Conservation (phyloP, 805 yeast species). For the Ogataea glucozyma region DNA sequence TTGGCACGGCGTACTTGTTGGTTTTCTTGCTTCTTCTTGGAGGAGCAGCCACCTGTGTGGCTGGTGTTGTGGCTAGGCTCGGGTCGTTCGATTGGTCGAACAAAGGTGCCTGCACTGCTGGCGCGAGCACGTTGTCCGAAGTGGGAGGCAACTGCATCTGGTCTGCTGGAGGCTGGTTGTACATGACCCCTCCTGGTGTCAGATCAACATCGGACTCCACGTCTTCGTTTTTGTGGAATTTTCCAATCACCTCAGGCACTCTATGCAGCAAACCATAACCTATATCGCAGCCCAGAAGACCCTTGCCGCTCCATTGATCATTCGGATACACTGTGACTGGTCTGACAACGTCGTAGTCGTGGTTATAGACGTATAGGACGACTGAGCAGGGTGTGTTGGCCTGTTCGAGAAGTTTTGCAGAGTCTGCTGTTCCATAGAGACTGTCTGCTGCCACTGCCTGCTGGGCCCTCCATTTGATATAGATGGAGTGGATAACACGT, state of each 20-base stretch:
- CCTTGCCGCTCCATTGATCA: constrained; percentile 80
- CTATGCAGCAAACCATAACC: constrained; percentile 86
- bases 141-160: constrained; percentile 9
- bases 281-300: constrained; percentile 89
- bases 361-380: constrained; percentile 78
- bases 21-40: constrained; percentile 21
- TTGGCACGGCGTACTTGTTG: constrained; percentile 13
- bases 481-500: constrained; percentile 59
- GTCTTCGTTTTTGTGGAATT: constrained; percentile 32
- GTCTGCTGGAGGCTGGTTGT: constrained; percentile 10
- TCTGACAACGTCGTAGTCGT: constrained; percentile 79
- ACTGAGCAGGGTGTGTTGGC: constrained; percentile 35
- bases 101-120: constrained; percentile 28
- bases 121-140: constrained; percentile 20
- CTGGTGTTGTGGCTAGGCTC: background rate
- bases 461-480: constrained; percentile 33
- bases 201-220: constrained; percentile 22
- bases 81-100: no score
- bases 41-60: constrained; percentile 11
- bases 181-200: constrained; percentile 30
- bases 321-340: constrained; percentile 80
- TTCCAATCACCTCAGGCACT: constrained; percentile 62
- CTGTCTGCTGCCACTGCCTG: constrained; percentile 7
- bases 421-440: constrained; percentile 29
- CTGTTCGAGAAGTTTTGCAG: constrained; percentile 18